Percentiles rank a stretch among this genome's conserved stretches.
Conservation (phyloP, 2,329 filamentous ascomycete species). For the Fusarium sacchari region DNA sequence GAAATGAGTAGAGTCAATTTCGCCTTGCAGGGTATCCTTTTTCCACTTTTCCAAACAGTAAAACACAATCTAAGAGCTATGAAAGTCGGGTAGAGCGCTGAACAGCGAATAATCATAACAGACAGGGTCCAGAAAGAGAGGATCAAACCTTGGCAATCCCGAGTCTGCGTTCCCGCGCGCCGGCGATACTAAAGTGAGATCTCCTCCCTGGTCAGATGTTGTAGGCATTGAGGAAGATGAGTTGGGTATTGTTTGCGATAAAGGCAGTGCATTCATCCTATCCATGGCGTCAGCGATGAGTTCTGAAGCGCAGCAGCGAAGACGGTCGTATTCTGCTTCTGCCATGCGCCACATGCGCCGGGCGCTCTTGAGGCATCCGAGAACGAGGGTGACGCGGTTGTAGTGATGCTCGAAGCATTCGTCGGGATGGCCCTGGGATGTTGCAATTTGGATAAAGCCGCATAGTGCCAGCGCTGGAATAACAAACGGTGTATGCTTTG, state of each 20-base stretch:
- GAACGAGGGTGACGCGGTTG: constrained; percentile 26
- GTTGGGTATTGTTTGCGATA: constrained; percentile 9
- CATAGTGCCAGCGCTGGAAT: constrained; percentile 30
- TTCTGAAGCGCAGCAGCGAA: constrained; percentile 26
- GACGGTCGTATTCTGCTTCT: constrained; percentile 30
- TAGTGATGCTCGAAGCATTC: constrained; percentile 40
- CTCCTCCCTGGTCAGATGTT: neutral
- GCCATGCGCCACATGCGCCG: constrained; percentile 32
- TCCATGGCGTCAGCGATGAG: constrained; percentile 36
- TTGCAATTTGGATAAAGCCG: constrained; percentile 35
- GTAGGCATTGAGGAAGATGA: neutral
- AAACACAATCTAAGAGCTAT: constrained; percentile 1
- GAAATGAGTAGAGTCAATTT: neutral
- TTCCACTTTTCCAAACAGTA: neutral
- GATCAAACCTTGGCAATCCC: constrained; percentile 4
- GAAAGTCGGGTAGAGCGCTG: constrained; percentile 16
- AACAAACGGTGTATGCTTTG: constrained; percentile 36
- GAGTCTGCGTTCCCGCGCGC: neutral
- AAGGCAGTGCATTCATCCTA: constrained; percentile 34
- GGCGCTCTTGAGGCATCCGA: constrained; percentile 31
- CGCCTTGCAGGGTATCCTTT: constrained; percentile 7
- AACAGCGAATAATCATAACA: constrained; percentile 23
- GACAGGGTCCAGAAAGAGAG: constrained; percentile 13
- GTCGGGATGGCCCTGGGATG: constrained; percentile 28
- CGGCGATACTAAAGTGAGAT: neutral